Base-by-base conservation (phyloP, 176 grass and related monocot genomes). In the Eragrostis nindensis region DNA sequence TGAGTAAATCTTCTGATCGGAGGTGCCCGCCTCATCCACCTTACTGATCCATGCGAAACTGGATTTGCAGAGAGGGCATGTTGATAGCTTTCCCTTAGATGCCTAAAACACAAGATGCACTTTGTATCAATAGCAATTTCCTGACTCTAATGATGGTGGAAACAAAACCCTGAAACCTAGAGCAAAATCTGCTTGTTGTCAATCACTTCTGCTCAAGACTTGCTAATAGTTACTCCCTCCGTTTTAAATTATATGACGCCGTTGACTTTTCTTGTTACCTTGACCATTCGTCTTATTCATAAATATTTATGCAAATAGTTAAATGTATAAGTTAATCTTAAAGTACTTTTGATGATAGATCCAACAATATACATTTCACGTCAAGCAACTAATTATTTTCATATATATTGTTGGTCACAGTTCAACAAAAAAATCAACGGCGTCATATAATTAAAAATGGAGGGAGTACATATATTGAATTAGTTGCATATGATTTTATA, bases 1-100 rank as follows among this genome's bases (percentile, higher is more conserved):
- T 1, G 95, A 98, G 79, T 95, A 98, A 75, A 98, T 95, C 71
- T 98, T 98, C 71, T 98, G 95, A 80, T 95, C 95, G 11, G 65
- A 74, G 12, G 82, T 85, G 70, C 76, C 88, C 11, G 87, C 93
- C 72, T 89, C 83, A 5, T 91, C 95, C 56, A 98, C 76, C 82
- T 78, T 93, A 68, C 67, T 88, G 44, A 98, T 98, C 82, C 80
- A 87, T 77, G 60, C 68, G 72, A 95, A 95, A 83, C 66, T 75
- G 6, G 81, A 62, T 88, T 95, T 98, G 88, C 95, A 98, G 29
- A 98, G 78, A 54, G 92, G 95, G 43, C 95, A 98, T 54, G 90
- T 93, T 30, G 92, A 89, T 29, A 76, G 54, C 79, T 91, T 98
- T 11, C 84, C 84, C 50, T 8, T 83, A 19, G 86, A 93, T 71